phyloP scores from a whole-genome alignment of 805 yeast species.

The Candida parachauliodes region DNA sequence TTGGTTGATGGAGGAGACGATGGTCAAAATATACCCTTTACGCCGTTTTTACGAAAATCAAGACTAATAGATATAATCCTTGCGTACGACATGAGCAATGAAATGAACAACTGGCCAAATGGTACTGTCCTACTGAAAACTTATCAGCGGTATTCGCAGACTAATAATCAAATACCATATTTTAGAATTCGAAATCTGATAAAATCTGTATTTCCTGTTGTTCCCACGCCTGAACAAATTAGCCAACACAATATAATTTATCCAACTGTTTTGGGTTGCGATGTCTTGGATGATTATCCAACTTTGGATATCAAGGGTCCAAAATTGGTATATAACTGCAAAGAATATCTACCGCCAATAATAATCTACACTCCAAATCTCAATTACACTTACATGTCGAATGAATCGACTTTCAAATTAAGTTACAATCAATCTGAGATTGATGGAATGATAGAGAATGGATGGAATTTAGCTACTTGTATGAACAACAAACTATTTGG shows the following conservation, averaged over 20 bases:
- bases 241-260: conserved; percentile 16
- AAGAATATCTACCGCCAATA: conserved; percentile 46
- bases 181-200: conserved; percentile 10
- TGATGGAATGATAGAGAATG: conserved; percentile 46
- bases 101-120: conserved; percentile 52
- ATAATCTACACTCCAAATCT: conserved; percentile 51
- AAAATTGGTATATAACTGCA: not conserved
- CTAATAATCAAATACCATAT: conserved; percentile 11
- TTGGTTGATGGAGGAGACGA: conserved; percentile 49
- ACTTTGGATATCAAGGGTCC: not conserved
- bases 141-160: conserved; percentile 27
- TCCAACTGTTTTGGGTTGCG: conserved; percentile 45
- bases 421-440: conserved; percentile 46
- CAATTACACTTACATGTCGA: conserved; percentile 40
- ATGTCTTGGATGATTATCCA: conserved; percentile 26
- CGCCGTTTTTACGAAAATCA: conserved; percentile 35
- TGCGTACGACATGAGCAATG: conserved; percentile 49
- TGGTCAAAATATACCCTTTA: conserved; percentile 47
- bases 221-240: conserved; percentile 28
- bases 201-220: conserved; percentile 30
- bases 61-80: conserved; percentile 38
- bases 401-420: conserved; percentile 58
- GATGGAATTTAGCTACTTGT: conserved; percentile 47
- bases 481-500: conserved; percentile 41
- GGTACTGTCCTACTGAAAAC: conserved; percentile 49